These are phyloP conservation scores for Parasarocladium wereldwijsianum DNA, from an alignment of 2,329 filamentous ascomycete species.

Conservation along the genomic window DNA sequence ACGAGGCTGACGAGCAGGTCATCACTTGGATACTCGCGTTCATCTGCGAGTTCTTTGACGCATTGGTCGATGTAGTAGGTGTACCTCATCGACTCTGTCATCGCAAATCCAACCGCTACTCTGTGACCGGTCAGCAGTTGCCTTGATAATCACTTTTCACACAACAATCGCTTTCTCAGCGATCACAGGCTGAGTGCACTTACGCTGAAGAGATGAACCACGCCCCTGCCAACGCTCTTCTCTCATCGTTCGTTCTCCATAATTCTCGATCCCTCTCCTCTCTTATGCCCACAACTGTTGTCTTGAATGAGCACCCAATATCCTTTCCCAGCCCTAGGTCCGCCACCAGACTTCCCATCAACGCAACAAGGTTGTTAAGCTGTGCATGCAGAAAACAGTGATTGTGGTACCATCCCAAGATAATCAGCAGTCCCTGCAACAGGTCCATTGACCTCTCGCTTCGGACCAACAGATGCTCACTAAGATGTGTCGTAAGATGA, in stretches of 20 bases:
- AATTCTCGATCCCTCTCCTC: no score
- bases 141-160: no score
- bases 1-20: conserved; percentile 29
- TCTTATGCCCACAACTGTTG: no score
- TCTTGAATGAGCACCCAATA: no score
- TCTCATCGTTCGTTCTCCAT: conserved; percentile 36
- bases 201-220: conserved; percentile 41
- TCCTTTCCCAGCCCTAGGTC: no score
- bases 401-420: conserved; percentile 37
- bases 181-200: conserved; percentile 12
- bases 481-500: conserved; percentile 27
- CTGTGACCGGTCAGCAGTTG: conserved; percentile 13
- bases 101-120: conserved; percentile 24
- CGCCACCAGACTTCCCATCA: conserved; percentile 30
- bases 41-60: conserved; percentile 26
- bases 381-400: conserved; percentile 39
- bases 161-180: no score
- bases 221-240: conserved; percentile 33
- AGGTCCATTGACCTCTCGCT: conserved; percentile 35
- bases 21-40: conserved; percentile 31
- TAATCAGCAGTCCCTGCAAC: conserved; percentile 31
- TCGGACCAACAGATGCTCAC: conserved; percentile 32
- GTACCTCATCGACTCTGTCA: conserved; percentile 33
- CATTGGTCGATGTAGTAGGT: conserved; percentile 37
- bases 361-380: conserved; percentile 31